Base-by-base conservation (phyloP, 2,329 filamentous ascomycete genomes). In the Triangularia setosa region DNA sequence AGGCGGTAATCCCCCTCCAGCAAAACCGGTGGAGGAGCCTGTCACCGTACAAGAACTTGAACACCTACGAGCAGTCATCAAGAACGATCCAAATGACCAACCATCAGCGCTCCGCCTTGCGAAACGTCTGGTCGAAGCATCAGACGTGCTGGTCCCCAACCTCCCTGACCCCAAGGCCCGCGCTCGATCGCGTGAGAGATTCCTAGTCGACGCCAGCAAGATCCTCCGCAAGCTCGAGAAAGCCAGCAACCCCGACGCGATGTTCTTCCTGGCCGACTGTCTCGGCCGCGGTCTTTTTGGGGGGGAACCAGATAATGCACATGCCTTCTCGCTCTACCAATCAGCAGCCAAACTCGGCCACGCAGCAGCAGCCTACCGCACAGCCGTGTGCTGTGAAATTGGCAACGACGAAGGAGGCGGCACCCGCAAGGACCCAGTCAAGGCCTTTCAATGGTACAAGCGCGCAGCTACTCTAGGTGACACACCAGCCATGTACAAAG, bases 381-480 rank as follows among this genome's bases (percentile, higher is more conserved):
- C 95, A 25, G 95, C 95, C 0, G 94, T 99, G 0, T 99, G 95
- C 79, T 98, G 95, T 74, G 95, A 99, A 75, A 92, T 99, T 71
- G 95, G 95, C 3, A 88, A 93, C 63, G 94, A 98, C 74, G 93
- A 96, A 72, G 94, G 93, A 28, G 95, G 95, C 60, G 95, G 95
- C 24, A 98, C 95, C 0, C 88, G 92, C 64, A 91, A 90, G 71
- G 95, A 99, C 73, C 92, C 92, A 0, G 79, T 94, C 69, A 98
- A 98, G 78, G 94, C 95, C 1, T 93, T 98, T 21, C 94, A 98
- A 76, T 99, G 95, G 95, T 99, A 99, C 77, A 93, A 94, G 75
- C 90, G 93, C 53, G 93, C 95, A 6, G 94, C 95, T 11, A 90
- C 90, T 12, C 82, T 98, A 2, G 94, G 95, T 2, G 94, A 99